phyloP scores from a whole-genome alignment of 139 green algal species.

The Mesotaenium endlicherianum region DNA sequence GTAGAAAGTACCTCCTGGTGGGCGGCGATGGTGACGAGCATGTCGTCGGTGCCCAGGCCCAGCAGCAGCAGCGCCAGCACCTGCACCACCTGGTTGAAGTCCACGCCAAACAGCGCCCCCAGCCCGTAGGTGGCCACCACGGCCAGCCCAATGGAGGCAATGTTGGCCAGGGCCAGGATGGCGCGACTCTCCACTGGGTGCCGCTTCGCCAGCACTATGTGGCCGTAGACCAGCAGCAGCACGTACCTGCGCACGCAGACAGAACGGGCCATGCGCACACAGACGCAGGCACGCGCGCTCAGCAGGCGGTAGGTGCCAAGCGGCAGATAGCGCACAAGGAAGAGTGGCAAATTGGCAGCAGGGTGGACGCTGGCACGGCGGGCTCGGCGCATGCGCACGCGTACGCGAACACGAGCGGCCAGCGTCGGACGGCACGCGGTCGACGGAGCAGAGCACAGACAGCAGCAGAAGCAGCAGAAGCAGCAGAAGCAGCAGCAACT shows the following conservation, averaged over 20 bases:
- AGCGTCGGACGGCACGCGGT: background rate
- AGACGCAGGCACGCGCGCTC: no score
- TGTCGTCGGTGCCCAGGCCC: slow-evolving; percentile 34
- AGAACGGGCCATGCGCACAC: background rate
- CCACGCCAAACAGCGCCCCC: background rate
- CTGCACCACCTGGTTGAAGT: slow-evolving; percentile 25
- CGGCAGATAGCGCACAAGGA: background rate
- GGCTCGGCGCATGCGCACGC: background rate
- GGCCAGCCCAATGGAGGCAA: slow-evolving; percentile 22
- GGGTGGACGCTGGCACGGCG: background rate
- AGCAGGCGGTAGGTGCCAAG: no score
- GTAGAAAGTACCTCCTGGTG: slow-evolving; percentile 14
- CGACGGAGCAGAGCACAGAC: no score
- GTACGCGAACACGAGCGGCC: background rate
- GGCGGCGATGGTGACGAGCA: slow-evolving; percentile 31
- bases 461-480: no score
- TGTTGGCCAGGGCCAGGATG: slow-evolving; percentile 18
- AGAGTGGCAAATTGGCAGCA: background rate
- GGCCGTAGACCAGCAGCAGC: slow-evolving; percentile 10
- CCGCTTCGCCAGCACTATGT: background rate
- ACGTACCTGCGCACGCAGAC: background rate
- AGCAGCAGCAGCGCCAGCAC: slow-evolving; percentile 31
- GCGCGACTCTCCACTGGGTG: slow-evolving; percentile 4
- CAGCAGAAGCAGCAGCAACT: no score
- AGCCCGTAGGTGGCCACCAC: slow-evolving; percentile 21